A percentile compares a stretch with the other conserved stretches of the same genome.
These are phyloP conservation scores for Erodium maritimum DNA, from an alignment of 345 rosid genomes.

Conservation along the genomic window DNA sequence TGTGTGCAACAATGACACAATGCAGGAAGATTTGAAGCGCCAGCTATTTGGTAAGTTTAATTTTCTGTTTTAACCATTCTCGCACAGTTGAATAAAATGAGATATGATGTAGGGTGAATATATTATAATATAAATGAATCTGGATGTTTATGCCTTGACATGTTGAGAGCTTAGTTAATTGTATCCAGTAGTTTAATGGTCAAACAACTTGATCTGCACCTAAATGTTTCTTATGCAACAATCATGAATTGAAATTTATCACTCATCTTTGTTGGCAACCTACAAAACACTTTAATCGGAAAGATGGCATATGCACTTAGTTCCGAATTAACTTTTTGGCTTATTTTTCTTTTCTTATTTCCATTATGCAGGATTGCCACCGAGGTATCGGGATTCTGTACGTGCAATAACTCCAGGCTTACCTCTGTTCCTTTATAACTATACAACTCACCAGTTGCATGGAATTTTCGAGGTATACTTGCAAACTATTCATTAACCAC, in stretches of 20 bases:
- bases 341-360: not conserved
- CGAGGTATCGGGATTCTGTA: constrained; percentile 94
- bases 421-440: constrained; percentile 90
- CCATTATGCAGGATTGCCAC: constrained; percentile 67
- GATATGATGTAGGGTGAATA: not conserved
- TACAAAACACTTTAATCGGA: not conserved
- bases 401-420: constrained; percentile 96
- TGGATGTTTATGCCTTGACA: not conserved
- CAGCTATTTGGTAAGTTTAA: constrained; percentile 66
- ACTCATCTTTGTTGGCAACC: not conserved
- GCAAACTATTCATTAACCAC: constrained; percentile 1
- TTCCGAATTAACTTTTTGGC: not conserved
- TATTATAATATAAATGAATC: not conserved
- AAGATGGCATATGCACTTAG: not conserved
- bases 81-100: not conserved
- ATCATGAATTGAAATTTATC: not conserved
- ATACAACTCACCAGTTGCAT: constrained; percentile 95
- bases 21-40: constrained; percentile 95
- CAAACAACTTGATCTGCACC: not conserved
- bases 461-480: constrained; percentile 90
- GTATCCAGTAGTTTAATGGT: not conserved
- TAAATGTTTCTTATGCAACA: not conserved
- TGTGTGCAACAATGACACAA: constrained; percentile 96
- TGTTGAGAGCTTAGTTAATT: not conserved
- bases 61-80: not conserved